Evolutionary conservation across 768 basidiomycete genomes (phyloP).

Genomic region (Stropharia rugosoannulata): DNA sequence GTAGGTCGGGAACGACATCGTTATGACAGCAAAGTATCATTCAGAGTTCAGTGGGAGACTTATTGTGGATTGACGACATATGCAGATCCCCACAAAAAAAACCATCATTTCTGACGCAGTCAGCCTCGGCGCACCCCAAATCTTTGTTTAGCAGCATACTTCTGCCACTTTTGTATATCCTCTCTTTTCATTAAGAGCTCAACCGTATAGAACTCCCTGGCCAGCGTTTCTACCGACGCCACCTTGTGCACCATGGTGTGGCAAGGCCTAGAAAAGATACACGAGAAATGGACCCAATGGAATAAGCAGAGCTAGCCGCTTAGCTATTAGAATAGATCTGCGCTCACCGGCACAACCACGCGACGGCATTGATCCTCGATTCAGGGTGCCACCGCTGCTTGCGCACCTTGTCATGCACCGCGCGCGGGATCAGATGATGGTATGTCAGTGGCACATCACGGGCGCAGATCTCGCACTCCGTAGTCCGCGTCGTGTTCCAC

Average conservation of each 20-base stretch:
- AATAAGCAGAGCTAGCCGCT: not conserved
- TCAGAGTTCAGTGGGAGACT: too few species aligned
- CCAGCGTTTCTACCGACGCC: slow-evolving; percentile 51
- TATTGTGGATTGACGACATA: not conserved
- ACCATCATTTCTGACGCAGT: not conserved
- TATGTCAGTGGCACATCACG: slow-evolving; percentile 58
- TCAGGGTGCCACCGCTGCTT: slow-evolving; percentile 59
- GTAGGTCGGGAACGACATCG: too few species aligned
- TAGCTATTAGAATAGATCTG: not conserved
- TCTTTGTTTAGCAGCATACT: slow-evolving; percentile 49
- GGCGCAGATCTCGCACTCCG: slow-evolving; percentile 59
- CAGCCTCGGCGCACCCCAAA: slow-evolving; percentile 25
- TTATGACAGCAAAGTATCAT: too few species aligned
- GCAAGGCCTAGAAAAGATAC: slow-evolving; percentile 38
- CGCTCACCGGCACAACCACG: slow-evolving; percentile 55
- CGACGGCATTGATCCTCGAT: slow-evolving; percentile 53
- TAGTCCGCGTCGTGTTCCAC: slow-evolving; percentile 52
- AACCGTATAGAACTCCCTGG: slow-evolving; percentile 47
- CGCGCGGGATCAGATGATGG: slow-evolving; percentile 59
- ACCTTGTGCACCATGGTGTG: slow-evolving; percentile 42
- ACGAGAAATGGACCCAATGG: not conserved
- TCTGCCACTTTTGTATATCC: slow-evolving; percentile 55
- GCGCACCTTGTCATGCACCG: slow-evolving; percentile 50
- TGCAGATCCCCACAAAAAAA: too few species aligned
- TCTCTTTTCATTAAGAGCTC: slow-evolving; percentile 49